Conservation (phyloP, 768 basidiomycete genomes). For the Naematelia encephala region DNA sequence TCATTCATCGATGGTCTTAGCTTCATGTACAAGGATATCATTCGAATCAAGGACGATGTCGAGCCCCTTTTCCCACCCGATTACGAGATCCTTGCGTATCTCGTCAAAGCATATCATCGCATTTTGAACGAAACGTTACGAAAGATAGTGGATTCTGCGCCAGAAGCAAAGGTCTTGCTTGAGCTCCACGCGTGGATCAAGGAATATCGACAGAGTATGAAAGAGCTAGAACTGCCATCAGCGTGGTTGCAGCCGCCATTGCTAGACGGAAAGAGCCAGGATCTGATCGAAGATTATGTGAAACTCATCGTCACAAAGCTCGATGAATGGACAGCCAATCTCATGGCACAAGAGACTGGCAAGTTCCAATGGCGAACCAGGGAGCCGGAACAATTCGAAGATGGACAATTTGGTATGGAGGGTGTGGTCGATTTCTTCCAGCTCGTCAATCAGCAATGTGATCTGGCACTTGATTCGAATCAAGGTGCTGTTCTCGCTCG, state of each 20-base stretch:
- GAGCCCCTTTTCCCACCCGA: slow-evolving; percentile 86
- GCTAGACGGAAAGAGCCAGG: slow-evolving; percentile 91
- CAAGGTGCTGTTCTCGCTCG: slow-evolving; percentile 89
- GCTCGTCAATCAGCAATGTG: slow-evolving; percentile 89
- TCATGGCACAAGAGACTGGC: slow-evolving; percentile 83
- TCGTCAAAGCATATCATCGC: slow-evolving; percentile 85
- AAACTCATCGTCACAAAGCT: slow-evolving; percentile 88
- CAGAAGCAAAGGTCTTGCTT: slow-evolving; percentile 83
- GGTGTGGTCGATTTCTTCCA: slow-evolving; percentile 94
- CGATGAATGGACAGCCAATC: slow-evolving; percentile 92
- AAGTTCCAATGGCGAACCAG: slow-evolving; percentile 79
- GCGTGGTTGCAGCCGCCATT: slow-evolving; percentile 83
- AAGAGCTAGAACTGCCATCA: slow-evolving; percentile 76
- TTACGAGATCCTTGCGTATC: slow-evolving; percentile 81
- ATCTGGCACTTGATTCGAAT: slow-evolving; percentile 89
- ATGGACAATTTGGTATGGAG: slow-evolving; percentile 85
- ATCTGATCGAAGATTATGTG: slow-evolving; percentile 91
- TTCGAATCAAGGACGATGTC: slow-evolving; percentile 85
- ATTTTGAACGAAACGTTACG: slow-evolving; percentile 71
- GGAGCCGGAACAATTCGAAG: slow-evolving; percentile 83
- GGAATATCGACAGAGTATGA: slow-evolving; percentile 92
- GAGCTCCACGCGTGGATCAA: slow-evolving; percentile 90
- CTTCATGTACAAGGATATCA: slow-evolving; percentile 94
- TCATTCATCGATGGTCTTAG: slow-evolving; percentile 71
- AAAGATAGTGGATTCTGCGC: slow-evolving; percentile 65